Evolutionary conservation across 495 filamentous ascomycete species (phyloP), one percentile per base, ranked within the genome.

Genomic region (Tuber magnatum): DNA sequence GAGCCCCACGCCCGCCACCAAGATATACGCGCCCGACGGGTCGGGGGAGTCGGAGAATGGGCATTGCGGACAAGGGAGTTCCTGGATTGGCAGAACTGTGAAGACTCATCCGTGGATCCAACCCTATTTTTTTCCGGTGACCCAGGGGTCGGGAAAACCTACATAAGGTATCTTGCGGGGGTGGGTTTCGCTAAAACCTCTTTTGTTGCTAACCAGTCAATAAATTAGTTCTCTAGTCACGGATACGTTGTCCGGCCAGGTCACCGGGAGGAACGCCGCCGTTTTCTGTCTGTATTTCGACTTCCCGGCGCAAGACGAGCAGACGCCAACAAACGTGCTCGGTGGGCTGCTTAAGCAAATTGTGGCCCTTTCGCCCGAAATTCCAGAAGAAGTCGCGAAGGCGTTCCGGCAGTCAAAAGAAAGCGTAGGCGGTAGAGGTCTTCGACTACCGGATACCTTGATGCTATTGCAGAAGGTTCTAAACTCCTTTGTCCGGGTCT

Each of bases 1-100:
- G 56, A 65, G 1, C 28, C 56, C 56, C 56, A 20, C 12, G 28
- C 3, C 3, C 28, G 56, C 6, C 56, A 65, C 56, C 56, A 20
- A 8, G 56, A 65, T 65, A 35, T 65, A 35, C 56, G 56, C 12
- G 18, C 56, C 56, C 56, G 56, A 35, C 56, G 56, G 56, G 28
- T 65, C 5, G 4, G 35, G 1, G 56, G 28, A 18, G 14, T 65
- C 5, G 56, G 56, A 35, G 28, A 65, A 14, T 35, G 56, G 56
- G 56, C 14, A 5, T 14, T 65, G 12, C 28, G 12, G 3, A 35
- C 28, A 2, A 28, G 1, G 28, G 56, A 65, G 56, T 35, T 65
- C 12, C 14, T 65, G 28, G 42, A 71, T 65, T 65, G 73, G 51
- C 56, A 14, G 18, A 42, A n/a, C 72, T 39, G 73, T n/a, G 65